Evolutionary conservation across 768 basidiomycete genomes (phyloP), one percentile per base, ranked within the genome.

Genomic region (Multifurca ochricompacta): DNA sequence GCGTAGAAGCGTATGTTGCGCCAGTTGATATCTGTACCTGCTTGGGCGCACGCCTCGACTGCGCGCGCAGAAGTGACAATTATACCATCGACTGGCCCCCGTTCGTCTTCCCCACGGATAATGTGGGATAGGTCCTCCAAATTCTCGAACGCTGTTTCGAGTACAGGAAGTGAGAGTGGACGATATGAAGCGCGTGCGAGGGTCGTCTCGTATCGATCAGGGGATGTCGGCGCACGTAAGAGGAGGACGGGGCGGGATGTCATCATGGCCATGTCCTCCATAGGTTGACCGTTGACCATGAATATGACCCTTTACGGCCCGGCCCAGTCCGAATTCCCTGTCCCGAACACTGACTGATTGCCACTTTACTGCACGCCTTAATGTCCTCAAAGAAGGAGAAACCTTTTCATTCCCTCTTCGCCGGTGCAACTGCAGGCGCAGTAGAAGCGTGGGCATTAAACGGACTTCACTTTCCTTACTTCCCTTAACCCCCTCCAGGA

Each of bases 341-440:
- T n/a, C n/a, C n/a, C n/a, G n/a, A n/a, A n/a, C n/a, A n/a, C n/a
- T n/a, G n/a, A n/a, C n/a, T n/a, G n/a, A n/a, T n/a, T n/a, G n/a
- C n/a, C n/a, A n/a, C n/a, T n/a, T n/a, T n/a, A n/a, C n/a, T n/a
- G n/a, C n/a, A 5, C 25, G 3, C 7, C 31, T n/a, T 19, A 53
- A 78, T 78, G 72, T 68, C 76, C 6, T 71, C 74, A 46, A 76
- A 79, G 65, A 87, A 81, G 59, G 92, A 94, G 67, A 90, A 90
- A 62, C 87, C 92, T 0, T 34, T 85, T 6, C 90, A 91, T 63
- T 90, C 95, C 13, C 70, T 97, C 71, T 72, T 92, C 54, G 95
- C 95, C 1, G 96, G 96, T 8, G 79, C 91, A 14, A 88, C 86
- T 0, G 95, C 96, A 23, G 95, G 96, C 14, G 92, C 86, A 7